Evolutionary conservation across 208 protist species (phyloP), one percentile per base, ranked within the genome.

Genomic region (Leishmania aethiopica): DNA sequence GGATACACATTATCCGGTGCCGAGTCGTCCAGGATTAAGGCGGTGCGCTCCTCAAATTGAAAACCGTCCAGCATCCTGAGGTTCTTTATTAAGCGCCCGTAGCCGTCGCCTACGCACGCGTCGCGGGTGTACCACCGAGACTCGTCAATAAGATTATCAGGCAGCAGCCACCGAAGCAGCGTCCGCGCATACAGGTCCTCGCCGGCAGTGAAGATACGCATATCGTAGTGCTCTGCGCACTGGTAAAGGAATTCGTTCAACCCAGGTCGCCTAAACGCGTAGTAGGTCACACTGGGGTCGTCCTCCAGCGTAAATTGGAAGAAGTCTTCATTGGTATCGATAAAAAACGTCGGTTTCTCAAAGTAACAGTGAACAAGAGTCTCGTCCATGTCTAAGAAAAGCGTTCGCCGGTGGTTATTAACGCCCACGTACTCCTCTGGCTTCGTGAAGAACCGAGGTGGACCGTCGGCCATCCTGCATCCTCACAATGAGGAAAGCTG

Each of bases 191-290:
- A 97, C 19, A 90, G 78, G 28, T 88, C 80, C 40, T 90, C 89
- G 7, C 85, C 90, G 17, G 92, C 90, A 28, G 94, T 96, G 76
- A 96, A 94, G 53, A 97, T 91, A 45, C 87, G 82, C n/a, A 95
- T 70, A n/a, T 93, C 84, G 78, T 94, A 95, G 47, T 88, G 84
- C 40, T 83, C 75, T 15, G 79, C 70, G 76, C 88, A 91, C 59
- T 76, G 67, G 40, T 81, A 45, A 19, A 97, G 37, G 71, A 97
- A 91, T 55, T 90, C 80, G 17, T 80, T 73, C 25, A 87, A 85
- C 66, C 88, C 85, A 10, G 92, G 92, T 62, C 94, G 76, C 69
- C 93, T 83, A 57, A 89, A 85, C 22, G 93, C 89, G 78, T 88
- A 92, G 75, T 89, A 89, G 60, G 79, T 81, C 59, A 82, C 73